A percentile compares a stretch with the other conserved stretches of the same genome.
Evolutionary conservation across 257 asterid species (phyloP).

Genomic region (Nicotiana obtusifolia): DNA sequence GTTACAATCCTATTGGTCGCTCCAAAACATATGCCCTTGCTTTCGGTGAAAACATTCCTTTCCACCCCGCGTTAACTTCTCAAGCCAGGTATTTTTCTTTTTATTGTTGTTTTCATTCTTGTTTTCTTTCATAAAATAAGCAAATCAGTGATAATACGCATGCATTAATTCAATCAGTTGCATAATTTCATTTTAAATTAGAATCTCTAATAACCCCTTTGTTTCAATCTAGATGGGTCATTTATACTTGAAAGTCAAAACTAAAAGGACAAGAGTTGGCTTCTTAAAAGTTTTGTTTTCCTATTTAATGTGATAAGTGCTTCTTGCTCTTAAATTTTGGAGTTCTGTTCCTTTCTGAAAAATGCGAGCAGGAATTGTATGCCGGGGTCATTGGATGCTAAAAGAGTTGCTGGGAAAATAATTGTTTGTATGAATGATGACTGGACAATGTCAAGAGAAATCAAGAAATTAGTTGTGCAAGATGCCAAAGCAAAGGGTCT

Average conservation of each 20-base stretch:
- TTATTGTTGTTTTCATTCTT: background rate
- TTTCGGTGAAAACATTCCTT: slow-evolving; percentile 40
- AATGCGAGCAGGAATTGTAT: slow-evolving; percentile 47
- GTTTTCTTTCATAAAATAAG: too few relatives aligned
- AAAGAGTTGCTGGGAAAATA: slow-evolving; percentile 51
- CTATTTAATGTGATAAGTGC: background rate
- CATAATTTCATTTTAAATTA: background rate
- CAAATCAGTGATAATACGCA: background rate
- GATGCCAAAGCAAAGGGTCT: slow-evolving; percentile 58
- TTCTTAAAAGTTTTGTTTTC: too few relatives aligned
- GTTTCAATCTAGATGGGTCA: background rate
- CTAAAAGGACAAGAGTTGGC: background rate
- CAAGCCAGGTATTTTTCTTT: slow-evolving; percentile 44
- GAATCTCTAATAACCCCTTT: background rate
- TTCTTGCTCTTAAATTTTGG: background rate
- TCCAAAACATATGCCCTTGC: slow-evolving; percentile 45
- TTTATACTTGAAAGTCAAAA: background rate
- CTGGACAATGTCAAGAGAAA: slow-evolving; percentile 34
- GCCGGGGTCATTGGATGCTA: slow-evolving; percentile 58
- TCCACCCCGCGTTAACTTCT: slow-evolving; percentile 36
- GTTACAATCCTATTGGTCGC: slow-evolving; percentile 35
- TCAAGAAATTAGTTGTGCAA: slow-evolving; percentile 54
- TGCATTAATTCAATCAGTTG: background rate
- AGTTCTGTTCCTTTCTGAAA: background rate
- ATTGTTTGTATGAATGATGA: slow-evolving; percentile 52